Base-by-base conservation (phyloP, 1,139 yeast species). In the Debaryomycetaceae sp. region DNA sequence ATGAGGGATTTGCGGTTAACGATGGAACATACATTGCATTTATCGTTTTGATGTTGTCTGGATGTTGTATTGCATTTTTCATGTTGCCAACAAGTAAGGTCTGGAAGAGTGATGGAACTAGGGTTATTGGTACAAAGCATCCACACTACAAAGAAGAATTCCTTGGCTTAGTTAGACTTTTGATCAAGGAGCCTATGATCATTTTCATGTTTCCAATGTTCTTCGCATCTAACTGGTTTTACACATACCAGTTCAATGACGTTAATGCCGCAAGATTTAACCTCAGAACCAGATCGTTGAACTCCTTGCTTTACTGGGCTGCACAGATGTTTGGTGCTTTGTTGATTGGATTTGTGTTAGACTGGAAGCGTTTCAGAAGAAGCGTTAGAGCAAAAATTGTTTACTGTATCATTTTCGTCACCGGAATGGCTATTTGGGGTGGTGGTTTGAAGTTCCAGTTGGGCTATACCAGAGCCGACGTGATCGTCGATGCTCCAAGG, bases 201-300 rank as follows among this genome's bases (percentile, higher is more conserved):
- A 58, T 68, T 40, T 55, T 75, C 29, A 54, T 81, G 57, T 79
- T 80, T 72, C 83, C 83, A 37, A 75, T 80, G 80, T 81, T 81
- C 59, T 77, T 78, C 55, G 73, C 82, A 20, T 78, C 85, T 37
- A 81, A 81, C 67, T 80, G 83, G 82, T 81, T 80, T 65, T 79
- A 79, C 67, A 78, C 85, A 38, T 81, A 81, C 61, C 85, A 81
- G 60, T 80, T 78, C 54, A 80, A 80, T 57, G 78, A 77, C 49
- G 71, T 76, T 58, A 81, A 81, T 58, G 78, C 76, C 36, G 78
- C 78, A 22, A 68, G 77, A 48, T 81, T 81, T 63, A 79, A 75
- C 57, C 63, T 80, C 45, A 72, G 84, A 59, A 78, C 86, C 27
- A 72, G 86, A 57, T 76, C 86, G 4, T 70, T 81, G 55, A 81